Conservation (phyloP, 164 flowering plant genomes). For the Pachysandra terminalis region DNA sequence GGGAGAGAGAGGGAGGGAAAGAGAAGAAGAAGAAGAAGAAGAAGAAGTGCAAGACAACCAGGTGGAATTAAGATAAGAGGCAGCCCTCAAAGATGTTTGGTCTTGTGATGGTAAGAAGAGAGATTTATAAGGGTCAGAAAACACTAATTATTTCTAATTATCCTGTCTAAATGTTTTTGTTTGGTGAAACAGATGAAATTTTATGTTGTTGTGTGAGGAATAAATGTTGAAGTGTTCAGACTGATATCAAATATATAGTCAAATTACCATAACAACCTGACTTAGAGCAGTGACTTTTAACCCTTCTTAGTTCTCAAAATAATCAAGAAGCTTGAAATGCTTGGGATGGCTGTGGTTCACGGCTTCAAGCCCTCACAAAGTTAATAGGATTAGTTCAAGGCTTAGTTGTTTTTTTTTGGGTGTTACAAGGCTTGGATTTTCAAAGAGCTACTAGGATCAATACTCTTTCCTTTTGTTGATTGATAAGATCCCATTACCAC, state of each 20-base stretch:
- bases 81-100: background rate
- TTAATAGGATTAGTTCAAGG: too few relatives aligned
- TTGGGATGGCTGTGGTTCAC: too few relatives aligned
- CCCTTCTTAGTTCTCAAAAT: background rate
- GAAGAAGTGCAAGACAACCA: too few relatives aligned
- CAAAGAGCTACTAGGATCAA: background rate
- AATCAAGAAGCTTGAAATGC: too few relatives aligned
- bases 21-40: slow-evolving; percentile 7
- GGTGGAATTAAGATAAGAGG: background rate
- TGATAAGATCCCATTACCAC: too few relatives aligned
- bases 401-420: too few relatives aligned
- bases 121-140: slow-evolving; percentile 9
- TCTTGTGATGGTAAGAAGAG: background rate
- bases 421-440: background rate
- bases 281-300: background rate
- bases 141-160: background rate
- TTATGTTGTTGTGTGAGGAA: background rate
- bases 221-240: slow-evolving; percentile 14
- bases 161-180: background rate
- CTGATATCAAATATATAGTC: slow-evolving; percentile 1
- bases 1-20: slow-evolving; percentile 12
- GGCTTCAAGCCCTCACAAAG: too few relatives aligned
- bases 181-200: slow-evolving; percentile 10
- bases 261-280: slow-evolving; percentile 12
- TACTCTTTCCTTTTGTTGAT: too few relatives aligned